These are phyloP conservation scores for Smallanthus sonchifolius DNA, from an alignment of 129 eudicot species.

Conservation along the genomic window DNA sequence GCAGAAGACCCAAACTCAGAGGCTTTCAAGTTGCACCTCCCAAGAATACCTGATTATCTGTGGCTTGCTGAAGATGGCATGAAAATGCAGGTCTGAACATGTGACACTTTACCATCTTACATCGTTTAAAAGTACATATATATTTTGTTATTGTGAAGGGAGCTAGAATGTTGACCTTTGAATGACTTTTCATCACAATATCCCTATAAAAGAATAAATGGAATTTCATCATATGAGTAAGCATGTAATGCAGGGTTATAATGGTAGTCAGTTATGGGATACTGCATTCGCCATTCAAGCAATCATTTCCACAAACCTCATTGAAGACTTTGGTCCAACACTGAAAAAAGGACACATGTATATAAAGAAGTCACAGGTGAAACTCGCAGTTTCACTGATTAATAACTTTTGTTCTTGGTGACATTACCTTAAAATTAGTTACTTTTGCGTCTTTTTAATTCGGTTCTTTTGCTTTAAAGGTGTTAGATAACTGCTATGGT, in stretches of 20 bases:
- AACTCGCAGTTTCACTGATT: slow-evolving; percentile 1
- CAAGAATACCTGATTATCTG: slow-evolving; percentile 73
- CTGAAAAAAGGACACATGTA: slow-evolving; percentile 66
- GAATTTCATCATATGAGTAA: background rate
- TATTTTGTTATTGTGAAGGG: background rate
- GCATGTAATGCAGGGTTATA: slow-evolving; percentile 67
- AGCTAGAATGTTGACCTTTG: background rate
- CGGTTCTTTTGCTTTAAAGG: slow-evolving; percentile 38
- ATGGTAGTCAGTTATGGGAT: slow-evolving; percentile 97
- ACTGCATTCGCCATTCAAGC: slow-evolving; percentile 81
- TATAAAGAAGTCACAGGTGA: slow-evolving; percentile 79
- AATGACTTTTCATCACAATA: background rate
- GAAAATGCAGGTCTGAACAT: slow-evolving; percentile 86
- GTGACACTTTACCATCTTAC: background rate
- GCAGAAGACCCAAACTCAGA: slow-evolving; percentile 94
- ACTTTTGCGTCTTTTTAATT: background rate
- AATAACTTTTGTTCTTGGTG: background rate
- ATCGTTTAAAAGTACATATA: background rate
- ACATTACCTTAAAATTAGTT: background rate
- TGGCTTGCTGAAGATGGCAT: slow-evolving; percentile 99
- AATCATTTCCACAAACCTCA: slow-evolving; percentile 61
- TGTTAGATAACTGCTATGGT: slow-evolving; percentile 73
- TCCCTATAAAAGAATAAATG: background rate
- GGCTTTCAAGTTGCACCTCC: slow-evolving; percentile 88
- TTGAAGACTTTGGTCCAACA: slow-evolving; percentile 67